Evolutionary conservation across 805 yeast genomes (phyloP), one percentile per base, ranked within the genome.

Genomic region (Debaryomyces tyrocola): DNA sequence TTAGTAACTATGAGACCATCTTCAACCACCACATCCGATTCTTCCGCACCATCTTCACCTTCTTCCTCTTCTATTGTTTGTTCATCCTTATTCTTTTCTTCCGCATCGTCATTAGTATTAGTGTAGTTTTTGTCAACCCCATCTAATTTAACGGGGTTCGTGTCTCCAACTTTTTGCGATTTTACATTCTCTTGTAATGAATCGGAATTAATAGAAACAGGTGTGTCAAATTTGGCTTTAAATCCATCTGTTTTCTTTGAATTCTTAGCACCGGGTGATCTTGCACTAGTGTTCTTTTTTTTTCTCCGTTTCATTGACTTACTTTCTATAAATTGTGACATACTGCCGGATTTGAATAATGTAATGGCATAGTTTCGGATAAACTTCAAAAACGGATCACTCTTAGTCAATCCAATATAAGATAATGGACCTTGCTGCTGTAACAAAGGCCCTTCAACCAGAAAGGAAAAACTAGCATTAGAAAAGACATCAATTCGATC

Each of bases 401-500:
- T 57, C 49, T 71, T 73, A 4, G 73, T 65, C 28, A 71, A 50
- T 4, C 75, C 77, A 20, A 69, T 60, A 40, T 68, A 72, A 1
- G 76, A 67, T 17, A 72, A 43, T 6, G 63, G 58, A 2, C 78
- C 78, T 39, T 70, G 75, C 40, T 62, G 66, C 49, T 71, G 76
- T 66, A 74, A 64, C 20, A 50, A 48, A 2, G 63, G 58, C 8
- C 77, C 76, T 43, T 72, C 76, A 4, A 70, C 58, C 39, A 59
- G 53, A 17, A 71, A 48, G 0, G 75, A 63, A 45, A 40, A 57
- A 40, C 70, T 67, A 5, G 77, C 73, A 44, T 62, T 59, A 17
- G 66, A 49, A 39, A 70, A 69, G 0, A 63, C 46, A n/a, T 59
- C 56, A 31, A 73, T 60, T 4, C 62, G 51, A 51, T 73, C 76